Conservation (phyloP, 2,329 filamentous ascomycete genomes). For the Podosphaera aphanis region DNA sequence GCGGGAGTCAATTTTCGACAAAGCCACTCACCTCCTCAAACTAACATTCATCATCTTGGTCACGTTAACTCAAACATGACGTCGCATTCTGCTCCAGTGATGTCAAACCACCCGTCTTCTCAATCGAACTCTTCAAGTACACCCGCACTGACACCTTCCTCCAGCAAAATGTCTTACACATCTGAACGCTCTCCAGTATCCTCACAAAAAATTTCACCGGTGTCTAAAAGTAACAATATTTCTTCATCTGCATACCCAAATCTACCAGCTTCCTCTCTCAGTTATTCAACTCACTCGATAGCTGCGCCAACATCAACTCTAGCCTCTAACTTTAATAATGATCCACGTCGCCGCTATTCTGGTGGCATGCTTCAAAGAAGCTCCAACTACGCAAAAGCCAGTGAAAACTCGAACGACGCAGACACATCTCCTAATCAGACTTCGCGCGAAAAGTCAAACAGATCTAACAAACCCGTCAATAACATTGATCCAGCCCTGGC, state of each 20-base stretch:
- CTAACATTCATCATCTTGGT: constrained; percentile 11
- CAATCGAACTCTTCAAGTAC: constrained; percentile 31
- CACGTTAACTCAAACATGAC: constrained; percentile 15
- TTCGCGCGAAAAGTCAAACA: constrained; percentile 18
- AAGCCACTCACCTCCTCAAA: constrained; percentile 27
- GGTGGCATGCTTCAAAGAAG: constrained; percentile 43
- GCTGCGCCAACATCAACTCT: constrained; percentile 39
- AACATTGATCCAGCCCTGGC: constrained; percentile 17
- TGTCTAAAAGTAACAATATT: constrained; percentile 33
- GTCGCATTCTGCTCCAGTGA: constrained; percentile 27
- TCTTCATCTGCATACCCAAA: constrained; percentile 48
- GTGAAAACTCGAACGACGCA: constrained; percentile 11
- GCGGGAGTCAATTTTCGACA: constrained; percentile 30
- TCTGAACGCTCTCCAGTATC: constrained; percentile 54
- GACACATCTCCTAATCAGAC: constrained; percentile 12
- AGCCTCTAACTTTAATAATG: constrained; percentile 39
- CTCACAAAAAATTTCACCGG: constrained; percentile 43
- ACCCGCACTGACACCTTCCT: constrained; percentile 54
- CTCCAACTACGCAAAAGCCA: constrained; percentile 20
- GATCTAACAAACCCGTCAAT: constrained; percentile 17
- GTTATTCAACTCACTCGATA: constrained; percentile 43
- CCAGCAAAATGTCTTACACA: constrained; percentile 52
- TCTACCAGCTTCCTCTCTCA: constrained; percentile 45
- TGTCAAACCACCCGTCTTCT: constrained; percentile 37
- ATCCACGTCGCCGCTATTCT: constrained; percentile 40